Evolutionary conservation across 768 basidiomycete genomes (phyloP), one percentile per base, ranked within the genome.

Genomic region (Tephrocybe rancida): DNA sequence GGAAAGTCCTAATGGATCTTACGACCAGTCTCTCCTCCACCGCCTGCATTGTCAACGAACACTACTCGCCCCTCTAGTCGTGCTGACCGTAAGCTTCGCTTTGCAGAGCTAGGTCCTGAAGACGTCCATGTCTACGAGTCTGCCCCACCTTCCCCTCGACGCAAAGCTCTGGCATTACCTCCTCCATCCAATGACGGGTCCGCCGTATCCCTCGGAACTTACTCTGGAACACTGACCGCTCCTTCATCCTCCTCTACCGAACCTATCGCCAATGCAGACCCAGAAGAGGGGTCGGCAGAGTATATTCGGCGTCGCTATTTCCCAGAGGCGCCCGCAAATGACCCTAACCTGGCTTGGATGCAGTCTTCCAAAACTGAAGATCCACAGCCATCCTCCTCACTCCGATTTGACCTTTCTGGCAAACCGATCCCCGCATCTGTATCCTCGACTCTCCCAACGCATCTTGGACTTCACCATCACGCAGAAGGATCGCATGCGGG

Each of bases 381-480:
- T 1, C 54, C 65, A 3, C 55, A 64, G 3, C 52, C 71, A 2
- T 47, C 70, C 3, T 61, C 64, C 34, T 81, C 80, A 57, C 81
- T 81, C 26, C 85, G 90, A 1, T 96, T 94, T 63, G 90, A 95
- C 67, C 80, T 95, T 1, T 76, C 80, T 0, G 94, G 93, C 6
- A 74, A 70, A 9, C 81, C 83, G 0, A 86, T 96, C n/a, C 75
- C 90, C 1, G 54, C 73, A 0, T 64, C 75, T 2, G 61, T 85
- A 2, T 81, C 83, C 2, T 67, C 76, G 0, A 76, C 74, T 1
- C 75, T 96, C 2, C 94, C 93, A 1, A 87, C 90, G 0, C 87
- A 94, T 70, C 79, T 93, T 5, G 95, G 95, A 3, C 75, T 96
- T 3, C 94, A 98, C 68, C 95, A 97, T 64, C 95, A 96, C 64